Conservation (phyloP, 1,284 basidiomycete species). For the Cystobasidium sp. region DNA sequence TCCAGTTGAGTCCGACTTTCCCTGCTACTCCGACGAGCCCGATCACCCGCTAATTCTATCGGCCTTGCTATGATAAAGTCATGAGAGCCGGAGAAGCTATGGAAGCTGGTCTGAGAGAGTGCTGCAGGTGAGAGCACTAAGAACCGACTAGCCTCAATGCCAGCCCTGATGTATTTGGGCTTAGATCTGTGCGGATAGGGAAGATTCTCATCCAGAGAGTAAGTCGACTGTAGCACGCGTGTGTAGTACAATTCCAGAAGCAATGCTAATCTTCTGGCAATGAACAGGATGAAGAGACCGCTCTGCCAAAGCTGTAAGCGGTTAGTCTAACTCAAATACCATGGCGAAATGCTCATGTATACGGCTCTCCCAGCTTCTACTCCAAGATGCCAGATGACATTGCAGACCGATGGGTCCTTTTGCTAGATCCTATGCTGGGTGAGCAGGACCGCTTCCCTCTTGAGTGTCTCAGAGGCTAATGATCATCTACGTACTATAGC, state of each 20-base stretch:
- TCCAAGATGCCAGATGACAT: conserved; percentile 92
- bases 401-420: conserved; percentile 82
- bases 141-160: not conserved
- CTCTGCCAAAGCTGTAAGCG: conserved; percentile 78
- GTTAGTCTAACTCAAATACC: not conserved
- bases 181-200: conserved; percentile 71
- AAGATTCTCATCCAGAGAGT: conserved; percentile 95
- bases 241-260: not conserved
- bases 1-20: conserved; percentile 20
- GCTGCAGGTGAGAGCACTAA: conserved; percentile 64
- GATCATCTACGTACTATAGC: conserved; percentile 62
- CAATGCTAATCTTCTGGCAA: not conserved
- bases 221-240: conserved; percentile 48
- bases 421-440: conserved; percentile 98
- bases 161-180: not conserved
- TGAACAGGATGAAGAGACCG: conserved; percentile 84
- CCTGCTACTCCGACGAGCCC: not conserved
- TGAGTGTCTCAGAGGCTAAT: not conserved
- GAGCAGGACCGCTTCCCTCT: conserved; percentile 41
- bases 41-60: conserved; percentile 59
- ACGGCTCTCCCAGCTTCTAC: conserved; percentile 56
- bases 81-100: conserved; percentile 64
- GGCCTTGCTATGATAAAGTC: conserved; percentile 67
- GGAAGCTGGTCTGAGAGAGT: conserved; percentile 78
- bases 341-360: not conserved